These are phyloP conservation scores for Nannochloris sp. DNA, from an alignment of 139 green algal species.

Conservation along the genomic window DNA sequence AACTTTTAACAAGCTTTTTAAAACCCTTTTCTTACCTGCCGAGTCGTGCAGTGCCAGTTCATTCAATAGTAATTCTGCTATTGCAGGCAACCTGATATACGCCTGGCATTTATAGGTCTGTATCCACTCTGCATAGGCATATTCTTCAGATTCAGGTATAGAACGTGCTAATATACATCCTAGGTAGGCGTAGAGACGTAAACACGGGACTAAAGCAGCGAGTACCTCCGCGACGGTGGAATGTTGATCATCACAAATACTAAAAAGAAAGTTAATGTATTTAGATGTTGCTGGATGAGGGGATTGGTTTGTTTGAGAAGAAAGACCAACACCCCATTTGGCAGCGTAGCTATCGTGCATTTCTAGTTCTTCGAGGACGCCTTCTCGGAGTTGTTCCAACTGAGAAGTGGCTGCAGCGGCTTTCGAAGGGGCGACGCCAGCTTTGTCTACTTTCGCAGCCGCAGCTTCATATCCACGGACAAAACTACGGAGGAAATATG, in stretches of 20 bases:
- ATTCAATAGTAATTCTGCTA: background rate
- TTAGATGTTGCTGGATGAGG: slow-evolving; percentile 39
- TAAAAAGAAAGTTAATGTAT: slow-evolving; percentile 60
- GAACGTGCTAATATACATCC: slow-evolving; percentile 41
- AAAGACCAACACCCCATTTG: slow-evolving; percentile 54
- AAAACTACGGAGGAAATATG: background rate
- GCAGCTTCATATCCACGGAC: background rate
- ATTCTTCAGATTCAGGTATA: background rate
- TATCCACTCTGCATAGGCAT: background rate
- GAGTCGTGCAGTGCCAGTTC: background rate
- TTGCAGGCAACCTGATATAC: background rate
- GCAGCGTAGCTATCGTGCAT: slow-evolving; percentile 52
- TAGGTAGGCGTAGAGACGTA: slow-evolving; percentile 66
- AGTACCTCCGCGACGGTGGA: slow-evolving; percentile 44
- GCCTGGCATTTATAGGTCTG: background rate
- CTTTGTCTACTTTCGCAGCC: background rate
- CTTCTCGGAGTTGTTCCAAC: slow-evolving; percentile 25
- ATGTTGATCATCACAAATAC: slow-evolving; percentile 32
- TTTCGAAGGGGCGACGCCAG: background rate
- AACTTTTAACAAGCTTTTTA: too few relatives aligned
- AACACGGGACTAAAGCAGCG: slow-evolving; percentile 65
- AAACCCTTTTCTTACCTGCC: background rate
- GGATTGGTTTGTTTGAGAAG: slow-evolving; percentile 11
- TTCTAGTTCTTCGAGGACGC: slow-evolving; percentile 54
- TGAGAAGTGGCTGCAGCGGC: background rate